These are phyloP conservation scores for Xylariaceae sp. DNA, from an alignment of 2,329 filamentous ascomycete genomes.

Conservation along the genomic window DNA sequence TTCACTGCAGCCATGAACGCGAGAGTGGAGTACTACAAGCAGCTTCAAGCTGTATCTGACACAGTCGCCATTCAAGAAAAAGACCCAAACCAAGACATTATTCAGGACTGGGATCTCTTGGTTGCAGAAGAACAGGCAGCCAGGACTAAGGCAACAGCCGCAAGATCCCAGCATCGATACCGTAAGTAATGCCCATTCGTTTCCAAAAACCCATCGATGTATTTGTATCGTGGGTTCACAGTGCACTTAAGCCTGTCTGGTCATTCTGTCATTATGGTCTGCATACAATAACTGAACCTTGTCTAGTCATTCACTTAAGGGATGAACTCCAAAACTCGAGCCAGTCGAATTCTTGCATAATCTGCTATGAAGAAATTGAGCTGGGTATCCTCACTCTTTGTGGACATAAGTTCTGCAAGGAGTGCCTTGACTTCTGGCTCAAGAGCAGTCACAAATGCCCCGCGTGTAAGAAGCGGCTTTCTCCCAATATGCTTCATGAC, in stretches of 20 bases:
- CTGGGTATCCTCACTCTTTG: conserved; percentile 81
- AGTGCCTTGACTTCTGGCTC: conserved; percentile 81
- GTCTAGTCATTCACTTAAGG: conserved; percentile 48
- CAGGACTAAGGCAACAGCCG: conserved; percentile 54
- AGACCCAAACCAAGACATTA: conserved; percentile 37
- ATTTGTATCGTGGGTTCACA: too few species aligned
- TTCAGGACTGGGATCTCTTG: conserved; percentile 33
- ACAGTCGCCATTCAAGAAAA: conserved; percentile 73
- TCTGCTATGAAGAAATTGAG: conserved; percentile 75
- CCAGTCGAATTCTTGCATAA: conserved; percentile 71
- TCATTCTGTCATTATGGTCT: too few species aligned
- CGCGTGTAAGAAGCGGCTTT: conserved; percentile 71
- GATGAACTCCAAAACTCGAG: conserved; percentile 58
- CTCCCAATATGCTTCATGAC: conserved; percentile 68
- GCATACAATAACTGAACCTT: too few species aligned
- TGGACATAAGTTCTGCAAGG: conserved; percentile 88
- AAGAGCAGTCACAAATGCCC: conserved; percentile 71
- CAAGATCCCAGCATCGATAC: conserved; percentile 74
- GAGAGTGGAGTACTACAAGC: conserved; percentile 83
- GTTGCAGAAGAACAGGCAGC: conserved; percentile 45
- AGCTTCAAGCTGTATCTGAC: conserved; percentile 88
- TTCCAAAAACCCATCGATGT: neutral
- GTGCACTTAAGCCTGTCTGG: too few species aligned
- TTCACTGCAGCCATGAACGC: conserved; percentile 80
- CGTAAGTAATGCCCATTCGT: conserved; percentile 33